phyloP scores from a whole-genome alignment of 1,284 basidiomycete genomes.

The Trichosporon faecale region DNA sequence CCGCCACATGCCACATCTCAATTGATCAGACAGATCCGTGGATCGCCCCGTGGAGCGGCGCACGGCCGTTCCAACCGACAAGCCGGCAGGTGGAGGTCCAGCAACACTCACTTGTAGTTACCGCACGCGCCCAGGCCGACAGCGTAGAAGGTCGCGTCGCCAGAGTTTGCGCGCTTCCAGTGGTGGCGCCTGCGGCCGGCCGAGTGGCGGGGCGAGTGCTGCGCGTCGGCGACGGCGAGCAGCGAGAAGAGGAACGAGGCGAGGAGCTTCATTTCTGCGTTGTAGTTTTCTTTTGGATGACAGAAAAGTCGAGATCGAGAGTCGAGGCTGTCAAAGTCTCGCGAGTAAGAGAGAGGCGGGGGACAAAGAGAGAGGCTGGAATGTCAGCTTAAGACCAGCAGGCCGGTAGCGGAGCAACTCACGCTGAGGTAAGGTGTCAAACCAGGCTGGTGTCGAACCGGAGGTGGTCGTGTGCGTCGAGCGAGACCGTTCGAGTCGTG shows the following conservation, averaged over 20 bases:
- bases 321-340: background rate
- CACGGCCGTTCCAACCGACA: background rate
- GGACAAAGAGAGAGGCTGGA: background rate
- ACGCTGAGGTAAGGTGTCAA: slow-evolving; percentile 1
- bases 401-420: background rate
- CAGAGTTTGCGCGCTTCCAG: slow-evolving; percentile 21
- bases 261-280: slow-evolving; percentile 8
- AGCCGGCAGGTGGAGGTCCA: background rate
- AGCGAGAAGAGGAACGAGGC: background rate
- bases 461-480: slow-evolving; percentile 1
- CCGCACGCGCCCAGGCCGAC: slow-evolving; percentile 33
- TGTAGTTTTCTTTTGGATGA: background rate
- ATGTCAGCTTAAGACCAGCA: background rate
- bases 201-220: background rate
- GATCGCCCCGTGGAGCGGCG: background rate
- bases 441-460: slow-evolving; percentile 5
- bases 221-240: slow-evolving; percentile 11
- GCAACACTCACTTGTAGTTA: slow-evolving; percentile 13
- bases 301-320: background rate
- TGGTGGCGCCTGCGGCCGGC: slow-evolving; percentile 1
- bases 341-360: background rate
- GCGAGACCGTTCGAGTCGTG: background rate
- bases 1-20: background rate
- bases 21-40: background rate
- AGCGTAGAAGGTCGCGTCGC: slow-evolving; percentile 30